These are phyloP conservation scores for Beauveria sp. DNA, from an alignment of 2,329 filamentous ascomycete genomes.

Conservation along the genomic window DNA sequence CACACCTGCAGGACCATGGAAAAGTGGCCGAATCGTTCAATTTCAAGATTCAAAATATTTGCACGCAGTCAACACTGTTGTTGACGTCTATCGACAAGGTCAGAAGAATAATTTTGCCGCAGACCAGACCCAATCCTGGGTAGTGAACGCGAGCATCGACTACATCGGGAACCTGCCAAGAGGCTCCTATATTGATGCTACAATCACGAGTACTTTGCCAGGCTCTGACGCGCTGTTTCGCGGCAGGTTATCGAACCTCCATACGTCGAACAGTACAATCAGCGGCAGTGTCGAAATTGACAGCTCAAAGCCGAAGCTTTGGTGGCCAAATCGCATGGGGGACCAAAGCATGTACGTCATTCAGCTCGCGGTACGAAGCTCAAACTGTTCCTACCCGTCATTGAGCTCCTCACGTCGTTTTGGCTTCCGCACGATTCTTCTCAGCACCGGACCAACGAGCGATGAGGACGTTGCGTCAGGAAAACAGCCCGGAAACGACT, in stretches of 20 bases:
- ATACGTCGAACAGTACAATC: constrained; percentile 33
- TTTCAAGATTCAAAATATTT: constrained; percentile 32
- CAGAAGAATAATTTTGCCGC: constrained; percentile 52
- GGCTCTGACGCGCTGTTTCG: constrained; percentile 12
- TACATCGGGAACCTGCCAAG: constrained; percentile 42
- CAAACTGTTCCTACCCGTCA: constrained; percentile 12
- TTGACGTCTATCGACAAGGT: constrained; percentile 51
- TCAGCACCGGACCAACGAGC: constrained; percentile 48
- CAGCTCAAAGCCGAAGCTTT: constrained; percentile 40
- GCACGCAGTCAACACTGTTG: constrained; percentile 37
- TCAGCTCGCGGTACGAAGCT: constrained; percentile 27
- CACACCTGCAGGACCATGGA: constrained; percentile 56
- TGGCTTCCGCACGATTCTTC: constrained; percentile 55
- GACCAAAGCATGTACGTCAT: constrained; percentile 50
- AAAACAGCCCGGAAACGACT: constrained; percentile 32
- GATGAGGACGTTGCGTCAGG: constrained; percentile 44
- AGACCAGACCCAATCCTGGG: constrained; percentile 48
- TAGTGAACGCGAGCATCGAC: constrained; percentile 54
- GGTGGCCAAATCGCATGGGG: constrained; percentile 54
- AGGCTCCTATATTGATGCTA: constrained; percentile 29
- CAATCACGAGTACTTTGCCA: constrained; percentile 35
- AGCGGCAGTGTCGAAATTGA: constrained; percentile 40
- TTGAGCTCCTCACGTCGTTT: constrained; percentile 44
- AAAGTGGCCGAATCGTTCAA: constrained; percentile 49
- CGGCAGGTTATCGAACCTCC: constrained; percentile 31